Evolutionary conservation across 805 yeast species (phyloP).

Genomic region (Ogataea thermomethanolica): DNA sequence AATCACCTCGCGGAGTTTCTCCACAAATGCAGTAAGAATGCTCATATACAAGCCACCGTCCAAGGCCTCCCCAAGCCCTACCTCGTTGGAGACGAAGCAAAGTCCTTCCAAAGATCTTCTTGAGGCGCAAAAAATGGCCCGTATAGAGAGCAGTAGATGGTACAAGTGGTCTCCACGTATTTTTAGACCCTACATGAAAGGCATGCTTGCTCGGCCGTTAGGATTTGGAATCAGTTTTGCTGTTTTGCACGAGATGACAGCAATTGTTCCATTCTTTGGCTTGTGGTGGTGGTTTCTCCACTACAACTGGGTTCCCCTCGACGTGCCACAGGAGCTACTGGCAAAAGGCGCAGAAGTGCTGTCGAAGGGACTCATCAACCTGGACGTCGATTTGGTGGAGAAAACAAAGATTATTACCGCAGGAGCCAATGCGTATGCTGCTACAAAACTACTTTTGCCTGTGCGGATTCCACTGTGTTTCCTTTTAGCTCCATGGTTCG

Average conservation of each 20-base stretch:
- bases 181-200: slow-evolving; percentile 32
- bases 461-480: slow-evolving; percentile 31
- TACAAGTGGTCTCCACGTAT: slow-evolving; percentile 30
- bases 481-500: slow-evolving; percentile 35
- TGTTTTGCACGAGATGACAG: slow-evolving; percentile 51
- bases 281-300: slow-evolving; percentile 50
- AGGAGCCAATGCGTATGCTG: slow-evolving; percentile 37
- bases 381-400: slow-evolving; percentile 26
- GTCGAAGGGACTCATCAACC: slow-evolving; percentile 34
- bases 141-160: slow-evolving; percentile 30
- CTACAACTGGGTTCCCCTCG: slow-evolving; percentile 40
- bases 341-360: slow-evolving; percentile 46
- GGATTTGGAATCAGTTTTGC: slow-evolving; percentile 44
- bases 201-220: slow-evolving; percentile 31
- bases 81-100: not conserved
- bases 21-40: not conserved
- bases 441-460: slow-evolving; percentile 30
- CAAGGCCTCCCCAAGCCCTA: slow-evolving; percentile 12
- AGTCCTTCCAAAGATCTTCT: slow-evolving; percentile 20
- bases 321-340: slow-evolving; percentile 47
- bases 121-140: slow-evolving; percentile 21
- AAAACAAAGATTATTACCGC: slow-evolving; percentile 30
- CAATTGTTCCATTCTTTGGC: slow-evolving; percentile 48
- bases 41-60: slow-evolving; percentile 28
- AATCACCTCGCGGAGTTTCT: slow-evolving; percentile 2